Conservation (phyloP, 352 stramenopile genomes). For the Pythium rhizo-oryzae region DNA sequence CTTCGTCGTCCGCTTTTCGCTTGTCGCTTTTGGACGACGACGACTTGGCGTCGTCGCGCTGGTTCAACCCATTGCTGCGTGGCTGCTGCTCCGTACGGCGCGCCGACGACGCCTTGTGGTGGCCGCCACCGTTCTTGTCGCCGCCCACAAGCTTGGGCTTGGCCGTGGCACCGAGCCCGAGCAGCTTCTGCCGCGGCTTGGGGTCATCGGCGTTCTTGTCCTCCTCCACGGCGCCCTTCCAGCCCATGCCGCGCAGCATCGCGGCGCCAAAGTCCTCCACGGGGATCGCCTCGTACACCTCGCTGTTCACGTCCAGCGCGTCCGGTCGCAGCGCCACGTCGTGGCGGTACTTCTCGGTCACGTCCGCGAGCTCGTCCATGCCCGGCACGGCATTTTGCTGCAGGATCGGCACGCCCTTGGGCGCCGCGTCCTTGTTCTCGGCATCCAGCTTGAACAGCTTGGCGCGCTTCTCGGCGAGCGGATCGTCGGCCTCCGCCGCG, state of each 20-base stretch:
- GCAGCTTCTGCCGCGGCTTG: slow-evolving; percentile 89
- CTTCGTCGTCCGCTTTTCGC: background rate
- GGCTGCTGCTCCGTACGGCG: slow-evolving; percentile 16
- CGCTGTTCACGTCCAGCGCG: slow-evolving; percentile 79
- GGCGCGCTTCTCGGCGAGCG: slow-evolving; percentile 30
- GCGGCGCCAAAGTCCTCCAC: slow-evolving; percentile 96
- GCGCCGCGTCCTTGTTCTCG: slow-evolving; percentile 16
- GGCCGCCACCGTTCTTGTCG: slow-evolving; percentile 37
- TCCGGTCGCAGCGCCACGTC: slow-evolving; percentile 82
- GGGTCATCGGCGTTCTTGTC: slow-evolving; percentile 42
- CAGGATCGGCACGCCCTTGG: slow-evolving; percentile 60
- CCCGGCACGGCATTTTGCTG: slow-evolving; percentile 74
- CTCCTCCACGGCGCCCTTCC: slow-evolving; percentile 78
- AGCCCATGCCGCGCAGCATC: slow-evolving; percentile 97
- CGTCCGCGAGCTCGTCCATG: slow-evolving; percentile 62
- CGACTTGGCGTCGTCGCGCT: slow-evolving; percentile 9
- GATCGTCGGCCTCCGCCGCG: background rate
- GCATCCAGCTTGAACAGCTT: slow-evolving; percentile 43
- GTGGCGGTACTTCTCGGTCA: slow-evolving; percentile 84
- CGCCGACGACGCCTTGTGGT: slow-evolving; percentile 26
- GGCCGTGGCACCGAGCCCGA: slow-evolving; percentile 93
- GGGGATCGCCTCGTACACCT: slow-evolving; percentile 87
- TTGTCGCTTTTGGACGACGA: slow-evolving; percentile 5
- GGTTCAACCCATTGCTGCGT: slow-evolving; percentile 25
- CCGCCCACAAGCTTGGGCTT: slow-evolving; percentile 51